Conservation (phyloP, 495 filamentous ascomycete species). For the Neurospora sp. region DNA sequence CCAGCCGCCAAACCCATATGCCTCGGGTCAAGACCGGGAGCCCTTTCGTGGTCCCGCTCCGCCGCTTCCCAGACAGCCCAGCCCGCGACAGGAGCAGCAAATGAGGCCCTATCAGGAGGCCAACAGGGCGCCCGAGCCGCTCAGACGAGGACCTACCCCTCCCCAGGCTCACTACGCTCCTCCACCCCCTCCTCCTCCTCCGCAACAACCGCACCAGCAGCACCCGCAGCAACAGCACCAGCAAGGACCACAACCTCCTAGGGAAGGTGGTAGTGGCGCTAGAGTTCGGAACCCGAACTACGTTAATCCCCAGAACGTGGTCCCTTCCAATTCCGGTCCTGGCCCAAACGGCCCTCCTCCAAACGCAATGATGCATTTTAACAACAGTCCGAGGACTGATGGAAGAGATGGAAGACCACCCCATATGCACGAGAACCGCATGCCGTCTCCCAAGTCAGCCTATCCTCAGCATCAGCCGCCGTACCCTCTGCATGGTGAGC, state of each 20-base stretch:
- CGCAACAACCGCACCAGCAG: conserved; percentile 38
- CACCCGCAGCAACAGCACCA: conserved; percentile 31
- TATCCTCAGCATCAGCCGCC: conserved; percentile 74
- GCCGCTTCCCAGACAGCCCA: conserved; percentile 54
- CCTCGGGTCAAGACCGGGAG: conserved; percentile 48
- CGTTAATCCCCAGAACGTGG: conserved; percentile 46
- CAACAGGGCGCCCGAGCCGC: conserved; percentile 35
- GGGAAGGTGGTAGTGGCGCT: conserved; percentile 11
- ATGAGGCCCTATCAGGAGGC: conserved; percentile 67
- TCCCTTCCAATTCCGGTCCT: conserved; percentile 12
- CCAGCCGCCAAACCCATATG: conserved; percentile 67
- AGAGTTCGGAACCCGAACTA: conserved; percentile 66
- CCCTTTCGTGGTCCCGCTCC: conserved; percentile 49
- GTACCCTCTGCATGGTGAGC: conserved; percentile 55
- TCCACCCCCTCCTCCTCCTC: conserved; percentile 43
- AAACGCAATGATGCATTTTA: conserved; percentile 67
- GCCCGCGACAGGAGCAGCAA: conserved; percentile 60
- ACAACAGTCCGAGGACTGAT: conserved; percentile 74
- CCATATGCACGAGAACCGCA: conserved; percentile 63
- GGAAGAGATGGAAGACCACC: conserved; percentile 67
- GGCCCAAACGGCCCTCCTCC: conserved; percentile 39
- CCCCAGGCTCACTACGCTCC: conserved; percentile 53
- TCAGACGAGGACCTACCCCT: conserved; percentile 34
- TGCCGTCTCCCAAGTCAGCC: conserved; percentile 70
- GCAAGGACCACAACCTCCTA: conserved; percentile 17